A percentile compares a stretch with the other conserved stretches of the same genome.
phyloP scores from a whole-genome alignment of 805 yeast species.

The Yarrowia hollandica region DNA sequence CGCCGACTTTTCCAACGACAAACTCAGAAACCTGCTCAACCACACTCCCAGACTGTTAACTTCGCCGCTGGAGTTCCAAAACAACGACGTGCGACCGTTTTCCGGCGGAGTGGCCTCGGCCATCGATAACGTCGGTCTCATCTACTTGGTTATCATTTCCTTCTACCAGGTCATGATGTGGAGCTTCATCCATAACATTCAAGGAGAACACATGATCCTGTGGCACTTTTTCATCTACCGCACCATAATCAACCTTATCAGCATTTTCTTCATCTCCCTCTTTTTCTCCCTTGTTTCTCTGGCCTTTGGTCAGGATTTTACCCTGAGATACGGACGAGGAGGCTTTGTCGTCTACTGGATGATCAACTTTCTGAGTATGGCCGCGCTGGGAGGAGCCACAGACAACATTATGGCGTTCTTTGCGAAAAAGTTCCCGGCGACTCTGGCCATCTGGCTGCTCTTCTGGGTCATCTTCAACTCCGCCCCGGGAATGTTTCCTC shows the following conservation, averaged over 20 bases:
- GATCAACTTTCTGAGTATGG: conserved; percentile 64
- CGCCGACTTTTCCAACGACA: not conserved
- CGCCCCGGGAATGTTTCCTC: conserved; percentile 66
- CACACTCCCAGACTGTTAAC: conserved; percentile 38
- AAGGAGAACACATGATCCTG: conserved; percentile 3
- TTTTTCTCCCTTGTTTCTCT: conserved; percentile 60
- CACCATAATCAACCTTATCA: conserved; percentile 10
- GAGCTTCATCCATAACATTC: conserved; percentile 28
- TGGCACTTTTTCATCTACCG: conserved; percentile 21
- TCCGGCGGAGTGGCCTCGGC: conserved; percentile 41
- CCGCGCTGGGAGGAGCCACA: conserved; percentile 74
- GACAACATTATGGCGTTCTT: conserved; percentile 61
- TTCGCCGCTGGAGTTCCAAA: conserved; percentile 41
- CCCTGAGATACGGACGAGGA: conserved; percentile 57
- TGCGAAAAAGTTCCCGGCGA: conserved; percentile 59
- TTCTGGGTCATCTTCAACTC: conserved; percentile 69
- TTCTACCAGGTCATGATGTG: conserved; percentile 59
- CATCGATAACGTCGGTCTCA: conserved; percentile 55
- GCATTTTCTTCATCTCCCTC: conserved; percentile 52
- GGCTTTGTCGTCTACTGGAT: conserved; percentile 80
- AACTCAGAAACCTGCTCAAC: conserved; percentile 31
- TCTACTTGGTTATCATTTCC: conserved; percentile 68
- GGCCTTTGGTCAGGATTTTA: conserved; percentile 66
- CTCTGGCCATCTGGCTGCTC: conserved; percentile 69
- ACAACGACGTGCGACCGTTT: conserved; percentile 35